Evolutionary conservation across 2,329 filamentous ascomycete species (phyloP).

Genomic region (Cordyceps fumosorosea): DNA sequence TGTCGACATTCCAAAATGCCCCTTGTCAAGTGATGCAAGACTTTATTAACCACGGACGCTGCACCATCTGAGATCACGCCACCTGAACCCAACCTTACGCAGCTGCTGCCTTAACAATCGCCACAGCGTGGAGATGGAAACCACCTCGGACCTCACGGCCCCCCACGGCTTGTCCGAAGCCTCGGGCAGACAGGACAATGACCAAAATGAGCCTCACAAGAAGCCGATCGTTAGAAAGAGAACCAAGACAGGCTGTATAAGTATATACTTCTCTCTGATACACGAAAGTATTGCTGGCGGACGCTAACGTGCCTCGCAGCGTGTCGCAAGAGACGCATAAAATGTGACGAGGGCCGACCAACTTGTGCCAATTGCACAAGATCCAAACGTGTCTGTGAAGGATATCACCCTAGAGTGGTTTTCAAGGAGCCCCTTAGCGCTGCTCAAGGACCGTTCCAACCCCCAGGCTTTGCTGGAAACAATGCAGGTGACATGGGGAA

Average conservation of each 20-base stretch:
- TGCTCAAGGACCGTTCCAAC: conserved; percentile 6
- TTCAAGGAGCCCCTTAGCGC: conserved; percentile 68
- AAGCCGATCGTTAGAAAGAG: conserved; percentile 54
- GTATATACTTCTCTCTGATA: conserved; percentile 40
- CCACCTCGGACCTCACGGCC: background rate
- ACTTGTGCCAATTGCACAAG: conserved; percentile 81
- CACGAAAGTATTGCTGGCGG: background rate
- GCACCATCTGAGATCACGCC: background rate
- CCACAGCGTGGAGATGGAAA: conserved; percentile 8
- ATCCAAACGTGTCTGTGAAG: conserved; percentile 76
- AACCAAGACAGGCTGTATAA: conserved; percentile 90
- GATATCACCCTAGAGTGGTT: conserved; percentile 73
- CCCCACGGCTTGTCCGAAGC: conserved; percentile 18
- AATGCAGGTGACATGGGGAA: conserved; percentile 24
- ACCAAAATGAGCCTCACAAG: conserved; percentile 38
- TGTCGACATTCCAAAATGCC: conserved; percentile 2
- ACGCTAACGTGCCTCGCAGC: conserved; percentile 41
- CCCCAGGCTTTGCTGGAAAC: conserved; percentile 8
- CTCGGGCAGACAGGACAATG: conserved; percentile 28
- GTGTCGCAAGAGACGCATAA: conserved; percentile 90
- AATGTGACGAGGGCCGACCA: conserved; percentile 86
- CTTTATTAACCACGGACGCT: conserved; percentile 1
- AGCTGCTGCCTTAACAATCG: background rate
- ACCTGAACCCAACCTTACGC: background rate
- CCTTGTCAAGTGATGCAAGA: conserved; percentile 7